Conservation (phyloP, 768 basidiomycete species). For the Coprinopsis sp. region DNA sequence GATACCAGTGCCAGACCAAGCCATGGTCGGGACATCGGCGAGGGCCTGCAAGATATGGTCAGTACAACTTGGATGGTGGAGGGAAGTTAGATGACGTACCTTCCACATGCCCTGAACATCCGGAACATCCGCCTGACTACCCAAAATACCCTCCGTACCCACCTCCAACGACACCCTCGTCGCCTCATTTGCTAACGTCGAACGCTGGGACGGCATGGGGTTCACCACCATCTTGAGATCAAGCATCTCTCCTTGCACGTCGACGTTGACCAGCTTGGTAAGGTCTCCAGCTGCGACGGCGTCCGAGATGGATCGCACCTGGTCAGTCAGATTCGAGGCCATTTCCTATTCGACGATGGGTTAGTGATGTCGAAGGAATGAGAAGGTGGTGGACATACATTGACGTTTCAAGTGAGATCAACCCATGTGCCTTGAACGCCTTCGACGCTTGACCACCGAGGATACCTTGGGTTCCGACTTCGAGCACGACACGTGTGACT, state of each 20-base stretch:
- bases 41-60: slow-evolving; percentile 32
- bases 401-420: slow-evolving; percentile 85
- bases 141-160: slow-evolving; percentile 88
- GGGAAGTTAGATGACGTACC: slow-evolving; percentile 30
- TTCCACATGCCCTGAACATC: slow-evolving; percentile 96
- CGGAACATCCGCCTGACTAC: slow-evolving; percentile 89
- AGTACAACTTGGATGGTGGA: too few relatives aligned
- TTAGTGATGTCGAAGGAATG: not conserved
- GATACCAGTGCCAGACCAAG: slow-evolving; percentile 97
- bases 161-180: slow-evolving; percentile 90
- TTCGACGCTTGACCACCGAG: slow-evolving; percentile 91
- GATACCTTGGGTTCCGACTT: slow-evolving; percentile 88
- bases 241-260: slow-evolving; percentile 93
- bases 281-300: slow-evolving; percentile 86
- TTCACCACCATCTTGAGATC: slow-evolving; percentile 84
- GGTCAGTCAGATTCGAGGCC: slow-evolving; percentile 76
- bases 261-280: slow-evolving; percentile 79
- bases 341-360: slow-evolving; percentile 57
- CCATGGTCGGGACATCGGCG: slow-evolving; percentile 95
- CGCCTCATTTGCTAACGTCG: slow-evolving; percentile 76
- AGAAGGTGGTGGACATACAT: slow-evolving; percentile 43
- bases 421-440: slow-evolving; percentile 94
- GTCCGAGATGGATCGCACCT: slow-evolving; percentile 89
- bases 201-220: slow-evolving; percentile 80
- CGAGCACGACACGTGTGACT: slow-evolving; percentile 76